These are phyloP conservation scores for Gastrolobium bilobum DNA, from an alignment of 306 rosid species.

Conservation along the genomic window DNA sequence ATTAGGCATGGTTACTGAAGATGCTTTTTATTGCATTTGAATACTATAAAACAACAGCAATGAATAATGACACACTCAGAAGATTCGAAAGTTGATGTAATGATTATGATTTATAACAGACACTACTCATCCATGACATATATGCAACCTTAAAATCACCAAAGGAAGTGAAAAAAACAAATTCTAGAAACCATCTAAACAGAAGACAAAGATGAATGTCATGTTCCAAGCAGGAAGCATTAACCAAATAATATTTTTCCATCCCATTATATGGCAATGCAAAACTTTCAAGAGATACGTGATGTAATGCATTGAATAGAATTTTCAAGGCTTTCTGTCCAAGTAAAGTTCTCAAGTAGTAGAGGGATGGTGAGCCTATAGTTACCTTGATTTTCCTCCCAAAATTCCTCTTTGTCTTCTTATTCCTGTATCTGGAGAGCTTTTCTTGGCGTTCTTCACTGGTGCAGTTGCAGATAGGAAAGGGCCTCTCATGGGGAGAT, in stretches of 20 bases:
- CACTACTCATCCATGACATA: background rate
- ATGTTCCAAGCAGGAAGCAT: constrained; percentile 2
- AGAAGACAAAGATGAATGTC: constrained; percentile 4
- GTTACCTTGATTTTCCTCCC: constrained; percentile 98
- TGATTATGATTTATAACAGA: background rate
- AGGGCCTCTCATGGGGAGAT: constrained; percentile 73
- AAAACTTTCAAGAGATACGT: background rate
- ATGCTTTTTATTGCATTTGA: background rate
- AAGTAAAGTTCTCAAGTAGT: background rate
- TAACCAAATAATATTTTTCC: background rate
- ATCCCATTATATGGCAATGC: background rate
- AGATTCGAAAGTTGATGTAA: background rate
- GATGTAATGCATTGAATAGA: background rate
- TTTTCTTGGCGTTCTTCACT: constrained; percentile 86
- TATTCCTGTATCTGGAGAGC: constrained; percentile 93
- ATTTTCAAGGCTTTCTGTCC: constrained; percentile 26
- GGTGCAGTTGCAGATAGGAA: constrained; percentile 68
- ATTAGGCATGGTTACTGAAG: constrained; percentile 13
- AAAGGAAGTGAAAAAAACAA: constrained; percentile 4
- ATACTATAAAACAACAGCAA: background rate
- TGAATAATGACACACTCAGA: background rate
- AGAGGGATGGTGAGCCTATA: background rate
- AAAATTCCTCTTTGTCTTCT: constrained; percentile 92
- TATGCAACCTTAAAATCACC: constrained; percentile 1
- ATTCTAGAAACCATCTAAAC: constrained; percentile 26